Conservation (phyloP, 495 filamentous ascomycete genomes). For the Neurospora tetrasperma region DNA sequence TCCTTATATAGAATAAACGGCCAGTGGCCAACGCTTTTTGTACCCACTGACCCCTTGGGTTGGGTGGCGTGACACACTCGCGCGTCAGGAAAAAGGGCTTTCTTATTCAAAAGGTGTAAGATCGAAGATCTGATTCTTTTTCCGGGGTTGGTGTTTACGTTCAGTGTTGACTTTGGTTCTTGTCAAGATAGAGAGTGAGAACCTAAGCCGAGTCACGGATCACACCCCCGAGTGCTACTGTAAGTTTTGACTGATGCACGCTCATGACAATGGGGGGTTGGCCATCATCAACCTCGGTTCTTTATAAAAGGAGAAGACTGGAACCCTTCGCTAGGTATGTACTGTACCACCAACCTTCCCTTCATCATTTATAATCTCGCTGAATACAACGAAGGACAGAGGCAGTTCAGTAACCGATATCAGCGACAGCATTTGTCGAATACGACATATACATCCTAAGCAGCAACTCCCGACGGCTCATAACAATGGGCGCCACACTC, state of each 20-base stretch:
- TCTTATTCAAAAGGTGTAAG: background rate
- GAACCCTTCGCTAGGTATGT: background rate
- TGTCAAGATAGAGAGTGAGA: background rate
- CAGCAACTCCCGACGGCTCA: background rate
- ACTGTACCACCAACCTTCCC: background rate
- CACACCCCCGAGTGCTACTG: background rate
- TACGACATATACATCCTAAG: background rate
- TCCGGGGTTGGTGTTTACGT: background rate
- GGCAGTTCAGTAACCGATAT: too few species aligned
- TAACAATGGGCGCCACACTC: background rate
- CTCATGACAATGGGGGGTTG: accelerated
- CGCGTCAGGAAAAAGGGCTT: background rate
- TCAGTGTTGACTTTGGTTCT: background rate
- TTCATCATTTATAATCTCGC: background rate
- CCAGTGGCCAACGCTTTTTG: background rate
- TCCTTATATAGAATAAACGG: background rate
- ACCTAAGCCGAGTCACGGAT: background rate
- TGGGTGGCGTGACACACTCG: background rate
- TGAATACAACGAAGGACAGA: background rate
- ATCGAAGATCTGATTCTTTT: background rate
- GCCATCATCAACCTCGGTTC: background rate
- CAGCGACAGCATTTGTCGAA: background rate
- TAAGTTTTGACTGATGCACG: background rate
- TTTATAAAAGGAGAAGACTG: background rate
- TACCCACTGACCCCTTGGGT: background rate